Evolutionary conservation across 2,329 filamentous ascomycete genomes (phyloP), one percentile per base, ranked within the genome.

Genomic region (Aspergillus latus): DNA sequence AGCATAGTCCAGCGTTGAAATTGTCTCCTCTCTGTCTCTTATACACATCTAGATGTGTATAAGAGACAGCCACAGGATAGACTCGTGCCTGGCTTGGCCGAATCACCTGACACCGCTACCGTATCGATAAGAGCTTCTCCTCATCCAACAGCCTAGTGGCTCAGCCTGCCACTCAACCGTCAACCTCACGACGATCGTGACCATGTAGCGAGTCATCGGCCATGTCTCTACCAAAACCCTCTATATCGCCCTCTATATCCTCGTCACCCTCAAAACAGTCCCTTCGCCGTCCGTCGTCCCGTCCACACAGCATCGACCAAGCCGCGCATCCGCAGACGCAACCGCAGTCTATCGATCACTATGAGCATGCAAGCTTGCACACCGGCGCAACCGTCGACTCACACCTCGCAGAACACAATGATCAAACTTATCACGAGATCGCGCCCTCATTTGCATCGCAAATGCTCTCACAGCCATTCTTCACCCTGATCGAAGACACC

Each of bases 21-120:
- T 97, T 0, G 95, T 99, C 74, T 99, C 94, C 69, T 99, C 94
- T 1, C n/a, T n/a, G n/a, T n/a, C n/a, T n/a, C n/a, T n/a, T n/a
- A n/a, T n/a, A n/a, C n/a, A n/a, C n/a, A n/a, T n/a, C n/a, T n/a
- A n/a, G n/a, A n/a, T n/a, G n/a, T n/a, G n/a, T n/a, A n/a, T n/a
- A n/a, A n/a, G n/a, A n/a, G n/a, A n/a, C n/a, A n/a, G n/a, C n/a
- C n/a, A n/a, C n/a, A n/a, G 37, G 21, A n/a, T 11, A n/a, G 29
- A 29, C 47, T 36, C 28, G 37, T 50, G 37, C 48, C 37, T 50
- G 49, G 10, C 16, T 8, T 37, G 34, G 34, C 34, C 34, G 5
- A 32, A 6, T 52, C 50, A 52, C 32, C 50, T 52, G 50, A 52
- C 34, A 4, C 37, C 9, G 11, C 34, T 37, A 21, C 21, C 21